Base-by-base conservation (phyloP, 2,329 filamentous ascomycete genomes). In the Aureobasidium namibiae region DNA sequence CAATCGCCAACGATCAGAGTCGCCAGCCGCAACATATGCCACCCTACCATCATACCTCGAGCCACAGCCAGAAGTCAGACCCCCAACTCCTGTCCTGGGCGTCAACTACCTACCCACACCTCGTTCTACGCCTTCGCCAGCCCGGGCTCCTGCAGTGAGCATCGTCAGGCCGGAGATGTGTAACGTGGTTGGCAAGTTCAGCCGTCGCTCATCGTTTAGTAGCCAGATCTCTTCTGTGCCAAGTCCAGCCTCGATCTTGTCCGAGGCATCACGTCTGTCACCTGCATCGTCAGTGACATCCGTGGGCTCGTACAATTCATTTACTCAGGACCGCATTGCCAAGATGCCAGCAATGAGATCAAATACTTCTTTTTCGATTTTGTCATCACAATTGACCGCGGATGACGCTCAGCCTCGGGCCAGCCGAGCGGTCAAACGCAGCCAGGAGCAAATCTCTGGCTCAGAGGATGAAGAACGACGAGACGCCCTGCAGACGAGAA, bases 181-280 rank as follows among this genome's bases (percentile, higher is more conserved):
- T 61, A 75, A 42, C 80, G 76, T 59, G 70, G 82, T 42, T 82
- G 85, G 66, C 64, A 73, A 65, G 61, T 68, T 70, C n/a, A 73
- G 70, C 54, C 72, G 76, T 63, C 77, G 70, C 64, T 74, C 70
- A 61, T 79, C 75, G 64, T 72, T 74, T 69, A 66, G 78, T 67
- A 79, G 75, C 59, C 78, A 79, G 23, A 75, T 76, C 26, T 83
- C 81, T 4, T 80, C 77, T 45, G 71, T 71, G 21, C 80, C 77
- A 9, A 82, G 78, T 44, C 83, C 83, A n/a, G 82, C 85, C 63
- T 85, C 83, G 34, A 82, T 85, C 78, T 71, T 84, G 36, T 84
- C 82, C 29, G 83, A 86, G 68, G 76, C 76, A 36, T 77, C 77
- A 14, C 73, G 82, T 61, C 81, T 80, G 60, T 81, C 78, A 39